Evolutionary conservation across 176 grass and related monocot genomes (phyloP).

Genomic region (Chrysopogon serrulatus): DNA sequence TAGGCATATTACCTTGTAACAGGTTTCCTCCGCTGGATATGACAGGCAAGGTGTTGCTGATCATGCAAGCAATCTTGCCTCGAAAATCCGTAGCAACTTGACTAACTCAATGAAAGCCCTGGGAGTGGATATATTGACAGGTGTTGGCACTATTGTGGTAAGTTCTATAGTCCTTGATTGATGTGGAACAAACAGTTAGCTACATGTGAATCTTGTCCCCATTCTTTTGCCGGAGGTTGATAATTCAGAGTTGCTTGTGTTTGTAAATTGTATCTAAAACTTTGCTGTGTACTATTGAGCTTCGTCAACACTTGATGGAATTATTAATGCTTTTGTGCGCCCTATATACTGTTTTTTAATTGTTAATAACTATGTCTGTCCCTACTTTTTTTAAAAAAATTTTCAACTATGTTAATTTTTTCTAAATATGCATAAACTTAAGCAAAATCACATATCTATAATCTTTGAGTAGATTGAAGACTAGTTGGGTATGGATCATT

Average conservation of each 20-base stretch:
- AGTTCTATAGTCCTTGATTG: slow-evolving; percentile 25
- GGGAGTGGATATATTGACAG: slow-evolving; percentile 83
- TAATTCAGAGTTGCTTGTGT: neutral
- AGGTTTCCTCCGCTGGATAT: slow-evolving; percentile 87
- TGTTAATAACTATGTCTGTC: neutral
- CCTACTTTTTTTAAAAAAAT: neutral
- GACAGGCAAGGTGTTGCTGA: slow-evolving; percentile 83
- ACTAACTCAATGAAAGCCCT: slow-evolving; percentile 93
- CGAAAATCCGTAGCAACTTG: slow-evolving; percentile 87
- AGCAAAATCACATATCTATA: neutral
- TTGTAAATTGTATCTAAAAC: neutral
- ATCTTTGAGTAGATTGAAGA: neutral
- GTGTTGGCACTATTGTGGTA: slow-evolving; percentile 75
- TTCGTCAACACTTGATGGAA: neutral
- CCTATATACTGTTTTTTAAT: neutral
- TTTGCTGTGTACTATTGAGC: neutral
- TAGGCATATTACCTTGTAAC: neutral
- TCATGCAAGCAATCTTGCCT: slow-evolving; percentile 91
- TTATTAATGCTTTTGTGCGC: neutral
- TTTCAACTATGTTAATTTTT: neutral
- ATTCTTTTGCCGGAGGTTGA: neutral
- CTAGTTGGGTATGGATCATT: neutral
- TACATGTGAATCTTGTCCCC: neutral
- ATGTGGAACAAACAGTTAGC: neutral
- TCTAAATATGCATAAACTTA: neutral